These are phyloP conservation scores for Tephrocybe sp. DNA, from an alignment of 768 basidiomycete species.

Conservation along the genomic window DNA sequence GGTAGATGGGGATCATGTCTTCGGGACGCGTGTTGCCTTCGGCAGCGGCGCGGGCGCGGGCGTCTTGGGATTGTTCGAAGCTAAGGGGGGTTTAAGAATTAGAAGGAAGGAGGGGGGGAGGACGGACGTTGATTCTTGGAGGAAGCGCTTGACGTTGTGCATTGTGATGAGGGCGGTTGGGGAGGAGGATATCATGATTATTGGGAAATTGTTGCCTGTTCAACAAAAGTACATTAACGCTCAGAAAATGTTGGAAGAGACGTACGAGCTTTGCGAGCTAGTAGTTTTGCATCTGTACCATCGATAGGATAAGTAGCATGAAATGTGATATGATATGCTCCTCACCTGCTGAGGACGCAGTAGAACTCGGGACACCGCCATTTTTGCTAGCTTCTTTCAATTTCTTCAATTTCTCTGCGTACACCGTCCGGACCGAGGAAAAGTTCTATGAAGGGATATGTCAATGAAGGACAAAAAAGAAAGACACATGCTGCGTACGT, in stretches of 20 bases:
- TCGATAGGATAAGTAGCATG: background rate
- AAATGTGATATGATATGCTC: slow-evolving; percentile 2
- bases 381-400: slow-evolving; percentile 65
- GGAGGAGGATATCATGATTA: slow-evolving; percentile 96
- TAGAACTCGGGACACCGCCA: slow-evolving; percentile 36
- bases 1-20: slow-evolving; percentile 86
- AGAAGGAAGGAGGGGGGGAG: background rate
- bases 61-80: slow-evolving; percentile 76
- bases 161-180: slow-evolving; percentile 95
- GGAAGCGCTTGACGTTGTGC: slow-evolving; percentile 94
- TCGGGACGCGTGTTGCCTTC: slow-evolving; percentile 77
- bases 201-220: slow-evolving; percentile 83
- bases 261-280: slow-evolving; percentile 72
- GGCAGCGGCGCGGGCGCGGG: slow-evolving; percentile 62
- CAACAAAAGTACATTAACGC: background rate
- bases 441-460: slow-evolving; percentile 67
- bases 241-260: slow-evolving; percentile 11
- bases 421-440: slow-evolving; percentile 60
- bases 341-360: slow-evolving; percentile 41
- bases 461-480: background rate
- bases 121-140: slow-evolving; percentile 83
- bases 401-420: slow-evolving; percentile 78
- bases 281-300: slow-evolving; percentile 52
- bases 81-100: slow-evolving; percentile 26
- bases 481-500: slow-evolving; percentile 48